Percentiles rank a stretch among this genome's conserved stretches.
These are phyloP conservation scores for Ogataea hybrid DNA, from an alignment of 1,139 yeast species.

Conservation along the genomic window DNA sequence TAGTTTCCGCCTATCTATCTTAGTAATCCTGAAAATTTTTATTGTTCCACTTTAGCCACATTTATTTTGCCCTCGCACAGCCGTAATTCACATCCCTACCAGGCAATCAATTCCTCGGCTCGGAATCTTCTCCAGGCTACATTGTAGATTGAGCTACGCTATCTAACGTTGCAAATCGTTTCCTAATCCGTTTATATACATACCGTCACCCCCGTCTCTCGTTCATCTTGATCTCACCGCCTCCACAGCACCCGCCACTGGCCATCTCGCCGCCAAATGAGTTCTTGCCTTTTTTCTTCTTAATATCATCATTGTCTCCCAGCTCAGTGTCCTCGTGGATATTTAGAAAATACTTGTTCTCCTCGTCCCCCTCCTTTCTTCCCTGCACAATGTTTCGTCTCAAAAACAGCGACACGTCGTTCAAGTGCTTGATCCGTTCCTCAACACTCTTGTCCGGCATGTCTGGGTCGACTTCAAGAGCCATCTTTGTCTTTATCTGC, in stretches of 20 bases:
- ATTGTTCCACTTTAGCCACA: constrained; percentile 1
- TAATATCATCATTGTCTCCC: constrained; percentile 78
- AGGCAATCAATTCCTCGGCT: background rate
- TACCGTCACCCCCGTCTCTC: constrained; percentile 7
- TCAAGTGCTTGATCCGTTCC: constrained; percentile 58
- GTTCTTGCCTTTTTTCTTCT: constrained; percentile 35
- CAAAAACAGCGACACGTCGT: constrained; percentile 68
- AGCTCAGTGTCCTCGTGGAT: constrained; percentile 82
- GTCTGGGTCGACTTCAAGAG: constrained; percentile 30
- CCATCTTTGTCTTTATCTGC: constrained; percentile 47
- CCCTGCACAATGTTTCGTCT: constrained; percentile 85
- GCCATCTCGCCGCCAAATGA: constrained; percentile 27
- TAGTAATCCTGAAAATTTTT: constrained; percentile 6
- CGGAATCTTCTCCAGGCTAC: background rate
- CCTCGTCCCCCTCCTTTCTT: constrained; percentile 42
- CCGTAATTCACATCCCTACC: background rate
- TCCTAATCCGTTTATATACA: constrained; percentile 4
- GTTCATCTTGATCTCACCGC: constrained; percentile 33
- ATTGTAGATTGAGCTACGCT: background rate
- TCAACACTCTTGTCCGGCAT: constrained; percentile 51
- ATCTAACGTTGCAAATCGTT: constrained; percentile 2
- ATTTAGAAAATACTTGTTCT: constrained; percentile 50
- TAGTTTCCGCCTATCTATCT: constrained; percentile 2
- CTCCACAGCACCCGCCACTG: constrained; percentile 46
- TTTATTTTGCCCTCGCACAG: background rate